These are phyloP conservation scores for Myrmaecium sp. DNA, from an alignment of 2,329 filamentous ascomycete species.

Conservation along the genomic window DNA sequence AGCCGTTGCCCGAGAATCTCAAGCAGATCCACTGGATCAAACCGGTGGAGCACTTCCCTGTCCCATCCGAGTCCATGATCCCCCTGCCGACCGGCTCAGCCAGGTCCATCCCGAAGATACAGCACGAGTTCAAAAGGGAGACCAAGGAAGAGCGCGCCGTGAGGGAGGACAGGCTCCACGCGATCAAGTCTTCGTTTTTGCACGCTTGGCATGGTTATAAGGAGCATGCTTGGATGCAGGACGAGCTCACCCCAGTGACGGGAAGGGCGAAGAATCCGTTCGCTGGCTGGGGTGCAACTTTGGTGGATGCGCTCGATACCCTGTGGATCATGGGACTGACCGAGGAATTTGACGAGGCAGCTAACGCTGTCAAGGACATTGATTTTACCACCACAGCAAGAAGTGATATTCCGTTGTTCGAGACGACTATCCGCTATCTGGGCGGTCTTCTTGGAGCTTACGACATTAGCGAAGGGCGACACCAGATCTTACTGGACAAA, in stretches of 20 bases:
- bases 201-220: slow-evolving; percentile 74
- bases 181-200: slow-evolving; percentile 57
- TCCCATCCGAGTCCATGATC: slow-evolving; percentile 54
- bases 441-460: slow-evolving; percentile 54
- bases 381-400: slow-evolving; percentile 40
- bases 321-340: slow-evolving; percentile 56
- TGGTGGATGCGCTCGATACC: slow-evolving; percentile 62
- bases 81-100: slow-evolving; percentile 56
- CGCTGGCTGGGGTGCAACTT: slow-evolving; percentile 76
- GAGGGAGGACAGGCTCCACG: slow-evolving; percentile 45
- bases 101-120: slow-evolving; percentile 57
- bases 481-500: slow-evolving; percentile 39
- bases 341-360: slow-evolving; percentile 47
- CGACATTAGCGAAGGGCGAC: slow-evolving; percentile 45
- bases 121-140: slow-evolving; percentile 55
- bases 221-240: slow-evolving; percentile 64
- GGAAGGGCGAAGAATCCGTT: slow-evolving; percentile 61
- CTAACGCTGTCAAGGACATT: slow-evolving; percentile 39
- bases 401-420: slow-evolving; percentile 46
- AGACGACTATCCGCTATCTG: slow-evolving; percentile 55
- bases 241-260: slow-evolving; percentile 64
- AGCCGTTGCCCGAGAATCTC: slow-evolving; percentile 8
- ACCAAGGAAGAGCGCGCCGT: slow-evolving; percentile 30
- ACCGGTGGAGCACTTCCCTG: slow-evolving; percentile 58
- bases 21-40: slow-evolving; percentile 52